Conservation (phyloP, 176 grass and related monocot species). For the Dactylis glomerata region DNA sequence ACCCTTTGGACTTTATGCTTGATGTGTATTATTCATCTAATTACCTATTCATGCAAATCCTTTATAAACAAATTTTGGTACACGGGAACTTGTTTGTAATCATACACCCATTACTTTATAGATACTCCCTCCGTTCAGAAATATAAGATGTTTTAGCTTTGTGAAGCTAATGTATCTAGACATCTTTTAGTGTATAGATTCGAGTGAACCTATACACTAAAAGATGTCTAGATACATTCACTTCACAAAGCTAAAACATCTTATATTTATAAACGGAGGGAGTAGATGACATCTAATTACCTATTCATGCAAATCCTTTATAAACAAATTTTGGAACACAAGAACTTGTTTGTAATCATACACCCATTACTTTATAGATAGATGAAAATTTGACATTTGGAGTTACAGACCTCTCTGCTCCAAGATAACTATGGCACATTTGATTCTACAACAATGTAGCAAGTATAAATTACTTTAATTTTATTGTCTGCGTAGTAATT, state of each 20-base stretch:
- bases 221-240: no score
- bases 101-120: conserved; percentile 5
- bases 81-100: not conserved
- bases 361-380: conserved; percentile 16
- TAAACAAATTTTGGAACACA: not conserved
- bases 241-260: no score
- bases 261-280: no score
- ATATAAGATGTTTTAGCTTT: no score
- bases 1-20: conserved; percentile 11
- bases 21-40: not conserved
- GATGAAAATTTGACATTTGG: not conserved
- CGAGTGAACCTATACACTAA: no score
- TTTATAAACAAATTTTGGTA: conserved; percentile 7
- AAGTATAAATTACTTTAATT: not conserved
- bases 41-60: not conserved
- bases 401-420: not conserved
- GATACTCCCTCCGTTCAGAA: no score
- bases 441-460: not conserved
- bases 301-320: not conserved
- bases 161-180: no score
- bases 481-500: not conserved
- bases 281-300: not conserved
- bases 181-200: no score
- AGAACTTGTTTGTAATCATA: not conserved
- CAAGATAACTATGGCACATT: not conserved